Evolutionary conservation across 2,329 filamentous ascomycete species (phyloP).

Genomic region (Helminthosporium solani): DNA sequence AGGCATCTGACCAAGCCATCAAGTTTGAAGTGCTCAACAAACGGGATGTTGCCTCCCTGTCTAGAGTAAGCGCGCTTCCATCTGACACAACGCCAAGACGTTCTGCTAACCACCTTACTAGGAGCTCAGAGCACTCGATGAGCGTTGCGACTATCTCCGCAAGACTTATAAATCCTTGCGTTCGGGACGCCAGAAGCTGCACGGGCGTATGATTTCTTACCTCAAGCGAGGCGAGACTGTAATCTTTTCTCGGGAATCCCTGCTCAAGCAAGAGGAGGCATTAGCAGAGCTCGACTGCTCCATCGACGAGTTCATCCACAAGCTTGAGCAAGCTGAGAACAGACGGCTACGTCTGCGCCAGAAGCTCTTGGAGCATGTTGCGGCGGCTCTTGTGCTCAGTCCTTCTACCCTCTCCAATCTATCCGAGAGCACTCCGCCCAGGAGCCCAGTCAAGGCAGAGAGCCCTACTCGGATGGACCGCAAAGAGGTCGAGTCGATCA

Average conservation of each 20-base stretch:
- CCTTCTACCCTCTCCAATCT: slow-evolving; percentile 28
- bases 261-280: slow-evolving; percentile 78
- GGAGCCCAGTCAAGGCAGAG: slow-evolving; percentile 42
- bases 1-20: slow-evolving; percentile 42
- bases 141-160: slow-evolving; percentile 74
- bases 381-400: slow-evolving; percentile 58
- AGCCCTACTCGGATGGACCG: slow-evolving; percentile 36
- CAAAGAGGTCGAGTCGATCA: slow-evolving; percentile 46
- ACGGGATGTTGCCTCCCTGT: slow-evolving; percentile 52
- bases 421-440: slow-evolving; percentile 40
- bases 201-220: slow-evolving; percentile 74
- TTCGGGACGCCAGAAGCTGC: slow-evolving; percentile 73
- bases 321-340: slow-evolving; percentile 79
- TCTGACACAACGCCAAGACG: neutral
- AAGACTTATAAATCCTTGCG: slow-evolving; percentile 74
- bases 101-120: slow-evolving; percentile 36
- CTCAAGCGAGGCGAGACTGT: slow-evolving; percentile 69
- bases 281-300: slow-evolving; percentile 73
- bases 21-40: slow-evolving; percentile 45
- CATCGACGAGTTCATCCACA: slow-evolving; percentile 78
- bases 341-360: slow-evolving; percentile 72
- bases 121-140: slow-evolving; percentile 75
- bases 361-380: slow-evolving; percentile 79
- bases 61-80: slow-evolving; percentile 51
- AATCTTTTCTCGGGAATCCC: slow-evolving; percentile 71